phyloP scores from a whole-genome alignment of 2,329 filamentous ascomycete species.

The Grosmannia penicillata region DNA sequence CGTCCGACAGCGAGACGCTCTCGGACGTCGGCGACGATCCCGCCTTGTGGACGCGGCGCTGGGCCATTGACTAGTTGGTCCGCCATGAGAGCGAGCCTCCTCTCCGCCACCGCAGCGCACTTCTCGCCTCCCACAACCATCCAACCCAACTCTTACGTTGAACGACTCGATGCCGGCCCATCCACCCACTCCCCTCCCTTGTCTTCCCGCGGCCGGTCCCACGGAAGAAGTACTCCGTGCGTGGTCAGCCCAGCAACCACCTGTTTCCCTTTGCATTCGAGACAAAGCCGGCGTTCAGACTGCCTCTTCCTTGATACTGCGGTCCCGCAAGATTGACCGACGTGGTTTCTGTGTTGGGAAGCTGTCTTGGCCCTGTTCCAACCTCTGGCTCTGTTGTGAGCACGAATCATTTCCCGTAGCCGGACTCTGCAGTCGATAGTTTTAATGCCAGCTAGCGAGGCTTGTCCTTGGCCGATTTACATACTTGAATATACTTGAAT shows the following conservation, averaged over 20 bases:
- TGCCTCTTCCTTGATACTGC: background rate
- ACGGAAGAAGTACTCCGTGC: no score
- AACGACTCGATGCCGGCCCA: no score
- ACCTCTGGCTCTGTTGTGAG: no score
- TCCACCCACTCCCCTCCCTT: background rate
- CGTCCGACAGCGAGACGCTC: background rate
- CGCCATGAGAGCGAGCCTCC: no score
- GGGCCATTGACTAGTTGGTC: slow-evolving; percentile 6
- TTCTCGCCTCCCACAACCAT: background rate
- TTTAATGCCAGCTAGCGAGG: no score
- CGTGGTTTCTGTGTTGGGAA: background rate
- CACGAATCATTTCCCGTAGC: no score
- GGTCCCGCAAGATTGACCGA: background rate
- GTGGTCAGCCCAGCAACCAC: no score
- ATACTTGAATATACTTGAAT: background rate
- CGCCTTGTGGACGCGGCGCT: slow-evolving; percentile 9
- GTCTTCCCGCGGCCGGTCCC: no score
- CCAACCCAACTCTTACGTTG: background rate
- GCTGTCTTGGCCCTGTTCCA: no score
- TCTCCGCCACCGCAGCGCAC: no score
- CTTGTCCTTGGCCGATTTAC: background rate
- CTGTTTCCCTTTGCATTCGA: background rate
- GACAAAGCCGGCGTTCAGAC: slow-evolving; percentile 4
- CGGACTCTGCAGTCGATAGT: no score
- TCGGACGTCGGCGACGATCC: slow-evolving; percentile 7